Conservation (phyloP, 495 filamentous ascomycete genomes). For the Bombardia bombarda region DNA sequence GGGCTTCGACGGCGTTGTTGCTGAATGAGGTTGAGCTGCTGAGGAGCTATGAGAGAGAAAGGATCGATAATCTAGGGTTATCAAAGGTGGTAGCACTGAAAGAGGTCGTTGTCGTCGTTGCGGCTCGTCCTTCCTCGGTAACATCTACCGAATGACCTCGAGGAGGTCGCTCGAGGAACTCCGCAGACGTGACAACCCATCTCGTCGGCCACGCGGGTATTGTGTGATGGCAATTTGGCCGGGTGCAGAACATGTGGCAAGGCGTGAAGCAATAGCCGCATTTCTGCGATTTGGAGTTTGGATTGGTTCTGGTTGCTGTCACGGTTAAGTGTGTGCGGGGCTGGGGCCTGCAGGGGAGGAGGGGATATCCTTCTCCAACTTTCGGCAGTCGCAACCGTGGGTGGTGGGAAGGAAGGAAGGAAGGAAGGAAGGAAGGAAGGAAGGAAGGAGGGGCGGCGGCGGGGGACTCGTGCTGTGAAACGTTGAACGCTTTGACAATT, state of each 20-base stretch:
- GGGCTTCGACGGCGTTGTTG: neutral
- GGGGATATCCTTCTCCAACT: conserved; percentile 9
- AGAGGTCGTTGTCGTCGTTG: neutral
- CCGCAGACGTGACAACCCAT: too few species aligned
- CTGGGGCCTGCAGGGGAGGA: neutral
- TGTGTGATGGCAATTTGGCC: too few species aligned
- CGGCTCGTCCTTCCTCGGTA: neutral
- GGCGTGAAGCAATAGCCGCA: too few species aligned
- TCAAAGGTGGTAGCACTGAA: neutral
- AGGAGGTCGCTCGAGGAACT: too few species aligned
- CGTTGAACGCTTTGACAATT: too few species aligned
- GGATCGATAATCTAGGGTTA: neutral
- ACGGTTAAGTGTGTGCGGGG: conserved; percentile 13
- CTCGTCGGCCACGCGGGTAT: too few species aligned
- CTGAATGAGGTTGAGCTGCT: neutral
- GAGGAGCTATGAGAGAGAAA: neutral
- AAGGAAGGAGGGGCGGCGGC: too few species aligned
- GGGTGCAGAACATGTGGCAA: too few species aligned
- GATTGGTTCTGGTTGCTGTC: neutral
- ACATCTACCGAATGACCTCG: neutral
- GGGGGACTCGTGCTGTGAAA: neutral
- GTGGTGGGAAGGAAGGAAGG: neutral
- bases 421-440: too few species aligned
- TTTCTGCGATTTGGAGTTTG: too few species aligned
- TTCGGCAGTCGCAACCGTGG: conserved; percentile 7